Percentiles rank a stretch among this genome's conserved stretches.
Conservation (phyloP, 2,329 filamentous ascomycete species). For the Falciphora oryzae region DNA sequence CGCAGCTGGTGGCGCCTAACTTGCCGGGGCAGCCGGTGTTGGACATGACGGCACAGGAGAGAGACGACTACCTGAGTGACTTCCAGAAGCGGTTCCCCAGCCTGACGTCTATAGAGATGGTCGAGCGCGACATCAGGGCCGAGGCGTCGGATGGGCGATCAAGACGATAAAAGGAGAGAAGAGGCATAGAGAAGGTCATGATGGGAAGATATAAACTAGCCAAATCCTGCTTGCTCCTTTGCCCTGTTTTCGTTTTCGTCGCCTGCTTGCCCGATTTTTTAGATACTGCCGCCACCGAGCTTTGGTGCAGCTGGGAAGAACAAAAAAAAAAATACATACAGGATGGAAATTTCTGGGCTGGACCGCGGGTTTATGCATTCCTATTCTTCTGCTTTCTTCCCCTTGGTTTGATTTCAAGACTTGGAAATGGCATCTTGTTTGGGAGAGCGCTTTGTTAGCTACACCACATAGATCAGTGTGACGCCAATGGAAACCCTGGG, state of each 20-base stretch:
- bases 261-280: not conserved
- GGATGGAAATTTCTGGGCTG: not conserved
- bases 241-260: not conserved
- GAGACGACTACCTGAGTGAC: slow-evolving; percentile 59
- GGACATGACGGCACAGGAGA: slow-evolving; percentile 52
- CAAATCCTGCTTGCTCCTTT: not conserved
- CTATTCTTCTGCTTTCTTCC: not conserved
- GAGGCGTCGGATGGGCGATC: slow-evolving; percentile 22
- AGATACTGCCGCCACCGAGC: not conserved
- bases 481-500: not conserved
- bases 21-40: slow-evolving; percentile 42
- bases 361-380: not conserved
- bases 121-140: slow-evolving; percentile 59
- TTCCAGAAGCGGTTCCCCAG: slow-evolving; percentile 87
- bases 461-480: not conserved
- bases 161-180: not conserved
- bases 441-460: not conserved
- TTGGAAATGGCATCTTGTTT: not conserved
- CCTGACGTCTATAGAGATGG: slow-evolving; percentile 78
- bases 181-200: not conserved
- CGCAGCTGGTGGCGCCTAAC: slow-evolving; percentile 36
- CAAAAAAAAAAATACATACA: not conserved
- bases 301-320: not conserved
- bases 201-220: not conserved
- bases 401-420: not conserved